These are phyloP conservation scores for Phytopythium montanum DNA, from an alignment of 352 stramenopile genomes.

Conservation along the genomic window DNA sequence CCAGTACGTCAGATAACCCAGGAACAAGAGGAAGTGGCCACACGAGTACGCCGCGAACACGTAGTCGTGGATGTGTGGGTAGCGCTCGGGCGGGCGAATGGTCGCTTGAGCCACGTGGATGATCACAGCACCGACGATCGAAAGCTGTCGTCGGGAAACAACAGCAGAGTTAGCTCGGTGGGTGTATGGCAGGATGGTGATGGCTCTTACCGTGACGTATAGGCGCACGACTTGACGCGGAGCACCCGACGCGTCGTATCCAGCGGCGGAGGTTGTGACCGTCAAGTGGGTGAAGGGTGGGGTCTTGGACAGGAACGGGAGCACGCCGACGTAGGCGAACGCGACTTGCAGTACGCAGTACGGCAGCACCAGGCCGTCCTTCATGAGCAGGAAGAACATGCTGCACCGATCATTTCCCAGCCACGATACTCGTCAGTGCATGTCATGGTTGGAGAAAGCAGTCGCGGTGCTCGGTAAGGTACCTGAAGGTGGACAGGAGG, in stretches of 20 bases:
- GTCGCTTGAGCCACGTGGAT: conserved; percentile 54
- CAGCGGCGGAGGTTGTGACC: conserved; percentile 22
- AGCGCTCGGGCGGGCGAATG: conserved; percentile 46
- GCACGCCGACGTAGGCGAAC: conserved; percentile 44
- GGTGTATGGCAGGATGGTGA: background rate
- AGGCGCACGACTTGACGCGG: conserved; percentile 27
- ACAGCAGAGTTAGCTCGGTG: conserved; percentile 9
- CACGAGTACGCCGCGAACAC: conserved; percentile 80
- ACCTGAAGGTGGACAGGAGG: conserved; percentile 84
- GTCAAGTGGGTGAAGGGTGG: conserved; percentile 25
- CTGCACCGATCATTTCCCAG: conserved; percentile 23
- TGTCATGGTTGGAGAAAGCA: background rate
- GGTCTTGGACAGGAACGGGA: conserved; percentile 30
- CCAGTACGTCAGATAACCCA: conserved; percentile 81
- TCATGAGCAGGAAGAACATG: conserved; percentile 86
- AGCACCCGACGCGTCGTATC: conserved; percentile 30
- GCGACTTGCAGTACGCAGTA: conserved; percentile 63
- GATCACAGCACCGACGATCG: conserved; percentile 38
- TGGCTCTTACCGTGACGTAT: conserved; percentile 47
- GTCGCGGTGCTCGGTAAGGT: background rate
- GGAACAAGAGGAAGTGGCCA: conserved; percentile 64
- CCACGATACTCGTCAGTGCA: background rate
- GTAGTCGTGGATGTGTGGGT: conserved; percentile 86
- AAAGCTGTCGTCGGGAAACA: conserved; percentile 31
- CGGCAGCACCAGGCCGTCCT: conserved; percentile 68